Evolutionary conservation across 768 basidiomycete genomes (phyloP).

Genomic region (Phanerochaete carnosa): DNA sequence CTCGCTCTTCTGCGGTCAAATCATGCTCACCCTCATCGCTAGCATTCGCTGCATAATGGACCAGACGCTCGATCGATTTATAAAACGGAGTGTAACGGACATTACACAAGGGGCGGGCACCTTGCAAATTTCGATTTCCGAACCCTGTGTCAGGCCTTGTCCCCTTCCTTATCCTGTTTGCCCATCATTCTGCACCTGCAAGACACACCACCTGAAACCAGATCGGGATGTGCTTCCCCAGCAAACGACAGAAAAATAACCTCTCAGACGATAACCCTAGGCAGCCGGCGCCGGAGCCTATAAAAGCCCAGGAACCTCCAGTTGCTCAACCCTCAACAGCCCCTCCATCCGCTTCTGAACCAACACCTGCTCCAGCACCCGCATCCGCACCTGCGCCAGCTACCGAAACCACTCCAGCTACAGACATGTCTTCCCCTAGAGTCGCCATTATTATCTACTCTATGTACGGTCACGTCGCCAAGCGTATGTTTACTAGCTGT

Average conservation of each 20-base stretch:
- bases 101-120: not conserved
- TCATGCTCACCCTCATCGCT: not conserved
- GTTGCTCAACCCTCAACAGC: not conserved
- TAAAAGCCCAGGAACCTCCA: constrained; percentile 6
- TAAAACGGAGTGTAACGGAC: constrained; percentile 5
- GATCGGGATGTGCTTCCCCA: constrained; percentile 12
- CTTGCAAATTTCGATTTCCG: not conserved
- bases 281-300: constrained; percentile 5
- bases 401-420: not conserved
- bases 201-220: not conserved
- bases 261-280: constrained; percentile 8
- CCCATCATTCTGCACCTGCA: not conserved
- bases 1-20: not conserved
- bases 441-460: constrained; percentile 74
- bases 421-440: constrained; percentile 27
- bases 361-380: not conserved
- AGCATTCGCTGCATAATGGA: not conserved
- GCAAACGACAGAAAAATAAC: constrained; percentile 10
- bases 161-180: not conserved
- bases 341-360: not conserved
- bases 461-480: constrained; percentile 70
- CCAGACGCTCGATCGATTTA: constrained; percentile 12
- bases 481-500: constrained; percentile 40
- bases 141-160: not conserved
- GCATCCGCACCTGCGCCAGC: not conserved